Percentiles rank a stretch among this genome's conserved stretches.
Evolutionary conservation across 352 stramenopile species (phyloP).

Genomic region (Phytophthora idaei): DNA sequence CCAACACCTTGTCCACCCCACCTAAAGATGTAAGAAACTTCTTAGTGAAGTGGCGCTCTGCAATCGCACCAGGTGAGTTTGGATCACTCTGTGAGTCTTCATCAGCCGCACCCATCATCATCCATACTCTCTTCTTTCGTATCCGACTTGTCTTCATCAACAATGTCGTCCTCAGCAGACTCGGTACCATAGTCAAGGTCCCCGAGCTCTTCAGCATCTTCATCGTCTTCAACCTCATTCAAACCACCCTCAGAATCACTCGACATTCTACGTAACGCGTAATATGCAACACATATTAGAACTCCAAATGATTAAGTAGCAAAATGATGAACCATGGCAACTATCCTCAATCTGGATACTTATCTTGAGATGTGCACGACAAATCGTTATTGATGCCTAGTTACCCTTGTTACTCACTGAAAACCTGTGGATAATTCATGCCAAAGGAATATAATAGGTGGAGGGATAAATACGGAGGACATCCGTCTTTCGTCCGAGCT

Average conservation of each 20-base stretch:
- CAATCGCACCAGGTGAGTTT: not conserved
- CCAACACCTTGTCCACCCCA: not conserved
- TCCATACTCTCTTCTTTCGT: not conserved
- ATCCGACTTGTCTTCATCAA: not conserved
- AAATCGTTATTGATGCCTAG: too few species aligned
- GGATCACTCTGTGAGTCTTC: not conserved
- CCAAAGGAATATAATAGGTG: too few species aligned
- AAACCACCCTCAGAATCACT: not conserved
- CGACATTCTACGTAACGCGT: not conserved
- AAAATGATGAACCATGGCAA: too few species aligned
- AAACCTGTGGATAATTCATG: too few species aligned
- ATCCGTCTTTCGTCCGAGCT: too few species aligned
- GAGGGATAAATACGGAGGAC: too few species aligned
- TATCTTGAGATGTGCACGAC: too few species aligned
- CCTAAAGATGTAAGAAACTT: not conserved
- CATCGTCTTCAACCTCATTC: not conserved
- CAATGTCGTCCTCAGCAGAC: not conserved
- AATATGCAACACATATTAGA: not conserved
- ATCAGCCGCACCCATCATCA: not conserved
- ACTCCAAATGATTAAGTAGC: too few species aligned
- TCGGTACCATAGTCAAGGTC: not conserved
- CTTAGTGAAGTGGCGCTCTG: not conserved
- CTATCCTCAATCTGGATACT: too few species aligned
- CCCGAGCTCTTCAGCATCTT: not conserved
- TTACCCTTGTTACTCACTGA: too few species aligned